phyloP scores from a whole-genome alignment of 2,329 filamentous ascomycete species.

The Pestalotiopsis sp. region DNA sequence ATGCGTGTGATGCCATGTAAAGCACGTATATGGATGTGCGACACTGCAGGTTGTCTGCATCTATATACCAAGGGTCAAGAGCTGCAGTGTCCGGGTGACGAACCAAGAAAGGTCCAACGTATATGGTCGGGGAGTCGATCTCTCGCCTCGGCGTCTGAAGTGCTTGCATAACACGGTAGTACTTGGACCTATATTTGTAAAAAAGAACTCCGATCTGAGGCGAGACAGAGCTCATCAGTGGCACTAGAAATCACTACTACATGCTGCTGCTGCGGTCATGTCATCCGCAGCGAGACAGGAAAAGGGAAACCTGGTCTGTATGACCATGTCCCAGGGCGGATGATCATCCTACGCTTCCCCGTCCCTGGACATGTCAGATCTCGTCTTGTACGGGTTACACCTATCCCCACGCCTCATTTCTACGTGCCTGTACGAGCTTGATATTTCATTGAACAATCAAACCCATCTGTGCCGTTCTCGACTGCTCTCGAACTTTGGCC shows the following conservation, averaged over 20 bases:
- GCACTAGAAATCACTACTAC: neutral
- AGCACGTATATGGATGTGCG: neutral
- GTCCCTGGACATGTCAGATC: neutral
- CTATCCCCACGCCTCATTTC: neutral
- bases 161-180: neutral
- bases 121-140: neutral
- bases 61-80: neutral
- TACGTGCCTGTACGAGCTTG: neutral
- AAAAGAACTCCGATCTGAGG: too few species aligned
- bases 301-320: neutral
- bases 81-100: neutral
- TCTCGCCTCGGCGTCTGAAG: neutral
- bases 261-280: neutral
- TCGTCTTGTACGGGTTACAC: neutral
- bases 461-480: neutral
- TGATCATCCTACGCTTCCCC: neutral
- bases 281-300: neutral
- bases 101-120: neutral
- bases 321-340: neutral
- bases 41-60: neutral
- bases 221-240: too few species aligned
- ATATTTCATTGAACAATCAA: neutral
- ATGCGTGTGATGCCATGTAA: neutral
- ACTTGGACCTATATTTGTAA: too few species aligned
- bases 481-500: neutral